Percentiles rank a stretch among this genome's conserved stretches.
These are phyloP conservation scores for Lyophyllum atratum DNA, from an alignment of 768 basidiomycete genomes.

Conservation along the genomic window DNA sequence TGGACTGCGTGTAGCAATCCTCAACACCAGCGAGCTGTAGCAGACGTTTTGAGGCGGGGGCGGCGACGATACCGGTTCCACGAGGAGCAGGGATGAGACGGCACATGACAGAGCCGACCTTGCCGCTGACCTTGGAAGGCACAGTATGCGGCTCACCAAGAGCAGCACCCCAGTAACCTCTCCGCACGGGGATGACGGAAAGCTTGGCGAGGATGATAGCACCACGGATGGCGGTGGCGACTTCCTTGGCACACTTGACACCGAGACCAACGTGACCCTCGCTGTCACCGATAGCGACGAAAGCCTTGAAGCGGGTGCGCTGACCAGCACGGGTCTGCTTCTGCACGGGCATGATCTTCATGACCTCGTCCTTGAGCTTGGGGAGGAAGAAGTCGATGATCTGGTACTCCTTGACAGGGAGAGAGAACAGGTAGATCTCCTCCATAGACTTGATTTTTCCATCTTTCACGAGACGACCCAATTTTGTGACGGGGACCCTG, in stretches of 20 bases:
- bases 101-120: constrained; percentile 99
- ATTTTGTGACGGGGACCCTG: constrained; percentile 98
- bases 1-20: constrained; percentile 97
- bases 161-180: constrained; percentile 99
- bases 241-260: constrained; percentile 99
- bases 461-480: constrained; percentile 98
- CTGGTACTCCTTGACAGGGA: constrained; percentile 99
- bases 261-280: constrained; percentile 99
- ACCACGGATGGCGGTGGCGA: constrained; percentile 98
- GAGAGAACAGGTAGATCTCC: constrained; percentile 99
- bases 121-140: constrained; percentile 97
- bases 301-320: constrained; percentile 99
- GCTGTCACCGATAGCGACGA: constrained; percentile 98
- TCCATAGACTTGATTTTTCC: constrained; percentile 99
- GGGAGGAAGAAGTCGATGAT: constrained; percentile 99
- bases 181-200: constrained; percentile 95
- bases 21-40: constrained; percentile 97
- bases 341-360: constrained; percentile 99
- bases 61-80: constrained; percentile 99
- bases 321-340: constrained; percentile 99
- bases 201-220: constrained; percentile 99
- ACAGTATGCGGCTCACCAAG: constrained; percentile 99
- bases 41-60: constrained; percentile 95
- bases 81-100: constrained; percentile 97
- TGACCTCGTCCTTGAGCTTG: constrained; percentile 99